Conservation (phyloP, 768 basidiomycete species). For the Phlebiopsis gigantea region DNA sequence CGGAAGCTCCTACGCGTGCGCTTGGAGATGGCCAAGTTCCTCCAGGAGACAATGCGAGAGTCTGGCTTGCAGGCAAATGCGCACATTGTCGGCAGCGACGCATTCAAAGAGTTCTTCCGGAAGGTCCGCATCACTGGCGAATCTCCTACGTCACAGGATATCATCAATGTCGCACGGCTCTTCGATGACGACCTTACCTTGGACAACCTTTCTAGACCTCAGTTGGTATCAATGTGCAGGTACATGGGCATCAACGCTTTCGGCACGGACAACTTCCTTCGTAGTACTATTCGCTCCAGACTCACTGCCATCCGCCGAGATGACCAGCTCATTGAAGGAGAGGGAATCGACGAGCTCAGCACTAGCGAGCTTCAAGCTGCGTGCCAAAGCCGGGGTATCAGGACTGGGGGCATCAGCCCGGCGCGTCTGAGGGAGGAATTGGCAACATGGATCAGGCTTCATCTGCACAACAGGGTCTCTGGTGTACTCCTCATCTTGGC, state of each 20-base stretch:
- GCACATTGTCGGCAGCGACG: constrained; percentile 90
- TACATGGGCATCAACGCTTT: constrained; percentile 99
- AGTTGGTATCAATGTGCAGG: constrained; percentile 93
- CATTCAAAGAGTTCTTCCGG: constrained; percentile 99
- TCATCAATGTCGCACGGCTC: constrained; percentile 92
- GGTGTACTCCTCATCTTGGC: constrained; percentile 93
- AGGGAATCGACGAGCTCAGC: constrained; percentile 90
- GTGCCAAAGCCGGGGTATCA: constrained; percentile 90
- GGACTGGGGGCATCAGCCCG: constrained; percentile 82
- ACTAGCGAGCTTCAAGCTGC: constrained; percentile 88
- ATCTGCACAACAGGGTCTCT: constrained; percentile 85
- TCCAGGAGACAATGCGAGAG: constrained; percentile 95
- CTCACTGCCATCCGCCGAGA: constrained; percentile 82
- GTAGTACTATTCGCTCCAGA: constrained; percentile 82
- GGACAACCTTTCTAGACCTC: constrained; percentile 97
- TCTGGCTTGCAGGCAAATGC: constrained; percentile 88
- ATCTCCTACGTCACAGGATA: constrained; percentile 79
- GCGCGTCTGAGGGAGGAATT: constrained; percentile 87
- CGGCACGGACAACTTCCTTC: constrained; percentile 97
- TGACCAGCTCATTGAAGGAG: constrained; percentile 86
- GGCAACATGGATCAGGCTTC: constrained; percentile 87
- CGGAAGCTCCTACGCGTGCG: constrained; percentile 92
- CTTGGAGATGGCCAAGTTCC: constrained; percentile 98
- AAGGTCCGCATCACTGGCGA: constrained; percentile 97
- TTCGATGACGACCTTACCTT: constrained; percentile 98